These are phyloP conservation scores for Vachellia pachyceras DNA, from an alignment of 306 rosid species.

Conservation along the genomic window DNA sequence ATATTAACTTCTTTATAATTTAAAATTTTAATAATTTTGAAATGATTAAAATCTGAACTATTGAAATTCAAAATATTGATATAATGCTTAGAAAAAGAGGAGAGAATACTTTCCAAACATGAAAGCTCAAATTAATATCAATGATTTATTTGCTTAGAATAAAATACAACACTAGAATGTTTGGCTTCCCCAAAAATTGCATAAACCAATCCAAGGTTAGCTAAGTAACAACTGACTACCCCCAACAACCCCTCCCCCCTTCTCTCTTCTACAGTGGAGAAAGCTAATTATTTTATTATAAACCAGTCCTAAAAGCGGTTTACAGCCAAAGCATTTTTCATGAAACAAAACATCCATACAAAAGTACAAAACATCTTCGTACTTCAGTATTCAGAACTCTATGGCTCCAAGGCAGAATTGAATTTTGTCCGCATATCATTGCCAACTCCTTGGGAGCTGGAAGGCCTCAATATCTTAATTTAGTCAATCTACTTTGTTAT, in stretches of 20 bases:
- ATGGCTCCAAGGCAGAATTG: neutral
- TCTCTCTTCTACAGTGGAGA: neutral
- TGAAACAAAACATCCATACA: slow-evolving; percentile 13
- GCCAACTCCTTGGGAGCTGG: slow-evolving; percentile 1
- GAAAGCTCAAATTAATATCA: neutral
- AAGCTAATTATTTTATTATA: neutral
- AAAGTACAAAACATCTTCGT: slow-evolving; percentile 4
- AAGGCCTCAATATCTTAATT: neutral
- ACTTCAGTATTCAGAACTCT: slow-evolving; percentile 4
- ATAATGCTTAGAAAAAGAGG: no score
- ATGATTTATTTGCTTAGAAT: neutral
- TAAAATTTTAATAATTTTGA: no score
- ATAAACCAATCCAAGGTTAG: neutral
- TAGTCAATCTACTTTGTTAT: neutral
- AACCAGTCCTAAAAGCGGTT: neutral
- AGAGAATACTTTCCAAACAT: neutral
- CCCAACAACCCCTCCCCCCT: neutral
- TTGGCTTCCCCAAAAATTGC: neutral
- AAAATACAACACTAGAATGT: neutral
- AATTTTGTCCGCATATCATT: neutral
- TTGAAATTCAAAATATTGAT: no score
- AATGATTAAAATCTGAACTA: no score
- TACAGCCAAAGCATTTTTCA: neutral
- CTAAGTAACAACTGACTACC: neutral
- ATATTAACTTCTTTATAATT: no score